These are phyloP conservation scores for Penicillium fuscoglaucum DNA, from an alignment of 2,329 filamentous ascomycete genomes.

Conservation along the genomic window DNA sequence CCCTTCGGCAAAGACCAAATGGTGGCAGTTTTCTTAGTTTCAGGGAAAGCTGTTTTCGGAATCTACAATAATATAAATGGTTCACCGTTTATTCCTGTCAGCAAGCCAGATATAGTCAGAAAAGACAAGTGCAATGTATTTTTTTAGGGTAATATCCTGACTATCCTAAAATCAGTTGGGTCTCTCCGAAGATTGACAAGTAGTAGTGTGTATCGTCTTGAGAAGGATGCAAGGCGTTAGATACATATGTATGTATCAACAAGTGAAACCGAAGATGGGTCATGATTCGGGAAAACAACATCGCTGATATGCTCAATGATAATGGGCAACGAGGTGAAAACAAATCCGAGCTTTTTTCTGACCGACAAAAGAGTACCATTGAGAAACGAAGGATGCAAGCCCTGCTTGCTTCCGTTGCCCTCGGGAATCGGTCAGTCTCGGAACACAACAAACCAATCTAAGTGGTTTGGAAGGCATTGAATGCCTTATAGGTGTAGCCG, in stretches of 20 bases:
- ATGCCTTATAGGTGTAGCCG: conserved; percentile 97
- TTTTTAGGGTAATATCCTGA: conserved; percentile 2
- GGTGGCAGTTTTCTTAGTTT: too few species aligned
- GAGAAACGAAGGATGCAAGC: conserved; percentile 33
- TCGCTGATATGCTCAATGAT: conserved; percentile 40
- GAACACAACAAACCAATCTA: conserved; percentile 28
- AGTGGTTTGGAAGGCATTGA: conserved; percentile 63
- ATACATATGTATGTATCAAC: conserved; percentile 22
- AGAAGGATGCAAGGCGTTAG: conserved; percentile 17
- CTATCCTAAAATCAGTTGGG: conserved; percentile 1
- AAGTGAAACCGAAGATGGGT: conserved; percentile 28
- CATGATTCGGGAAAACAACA: conserved; percentile 27
- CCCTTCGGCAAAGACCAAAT: too few species aligned
- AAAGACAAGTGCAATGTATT: neutral
- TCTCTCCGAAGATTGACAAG: neutral
- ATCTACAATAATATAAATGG: neutral
- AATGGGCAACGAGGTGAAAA: conserved; percentile 28
- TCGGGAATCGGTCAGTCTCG: conserved; percentile 10
- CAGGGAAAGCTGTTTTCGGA: too few species aligned
- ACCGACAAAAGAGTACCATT: conserved; percentile 21
- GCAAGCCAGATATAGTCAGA: neutral
- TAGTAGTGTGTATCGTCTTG: conserved; percentile 7
- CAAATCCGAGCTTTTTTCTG: conserved; percentile 22
- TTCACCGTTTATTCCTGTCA: neutral
- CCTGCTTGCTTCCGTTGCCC: conserved; percentile 32